Evolutionary conservation across 192 early-diverging fungal genomes (phyloP), one percentile per base, ranked within the genome.

Genomic region (Bifiguratus adelaidae): DNA sequence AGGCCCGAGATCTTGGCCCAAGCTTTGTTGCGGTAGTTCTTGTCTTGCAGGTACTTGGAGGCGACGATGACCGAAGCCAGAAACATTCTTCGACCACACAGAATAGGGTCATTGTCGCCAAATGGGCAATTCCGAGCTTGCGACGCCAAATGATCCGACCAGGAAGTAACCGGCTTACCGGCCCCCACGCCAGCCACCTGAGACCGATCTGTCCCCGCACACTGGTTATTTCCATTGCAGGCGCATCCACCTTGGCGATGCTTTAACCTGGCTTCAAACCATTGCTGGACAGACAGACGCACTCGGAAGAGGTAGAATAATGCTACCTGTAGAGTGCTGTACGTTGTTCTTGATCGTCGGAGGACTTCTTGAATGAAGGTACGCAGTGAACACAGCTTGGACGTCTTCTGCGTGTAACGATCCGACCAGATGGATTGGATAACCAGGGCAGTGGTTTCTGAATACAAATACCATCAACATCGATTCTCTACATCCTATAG

Each of bases 1-100:
- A 96, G 73, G 29, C 83, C 81, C 12, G 85, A 88, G 36, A 95
- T 85, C 68, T 85, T 85, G 41, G 88, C 68, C 93, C 93, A 96
- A 7, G 88, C 82, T 48, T 65, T 70, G 71, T 90, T 94, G 8
- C 79, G 74, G 56, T 91, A 96, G 32, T 78, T 82, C 44, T 77
- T 78, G 72, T 96, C 93, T 49, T 77, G 76, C 34, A 85, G 74
- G 54, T 82, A 92, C 53, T 96, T 96, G 47, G 86, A 87, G 5
- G 93, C 88, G 28, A 83, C 65, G 40, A 96, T 85, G 19, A 96
- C 61, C 1, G 88, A 72, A 15, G 84, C 78, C 7, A 92, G 63
- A 63, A 92, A 94, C 61, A 93, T 82, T 35, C 88, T 71, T 25
- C 88, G 81, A 2, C 80, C 85, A 41, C 83, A 87, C 28, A 64